A percentile compares a stretch with the other conserved stretches of the same genome.
phyloP scores from a whole-genome alignment of 2,329 filamentous ascomycete genomes.

The Pseudogymnoascus sp. region DNA sequence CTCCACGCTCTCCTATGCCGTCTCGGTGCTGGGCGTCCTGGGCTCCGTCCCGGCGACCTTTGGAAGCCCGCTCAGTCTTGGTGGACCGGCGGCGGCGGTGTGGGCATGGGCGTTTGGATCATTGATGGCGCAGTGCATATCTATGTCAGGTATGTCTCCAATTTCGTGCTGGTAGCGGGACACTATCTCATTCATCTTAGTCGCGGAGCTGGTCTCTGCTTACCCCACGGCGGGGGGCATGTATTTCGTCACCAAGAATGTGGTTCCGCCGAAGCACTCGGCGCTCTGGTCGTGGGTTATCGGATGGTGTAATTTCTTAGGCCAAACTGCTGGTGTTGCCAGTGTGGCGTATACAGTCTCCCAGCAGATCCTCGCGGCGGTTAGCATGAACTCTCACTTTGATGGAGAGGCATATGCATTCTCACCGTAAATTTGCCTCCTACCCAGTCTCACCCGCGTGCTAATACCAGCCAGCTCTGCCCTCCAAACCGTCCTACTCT shows the following conservation, averaged over 20 bases:
- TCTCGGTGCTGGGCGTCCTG: slow-evolving; percentile 55
- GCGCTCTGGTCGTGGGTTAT: slow-evolving; percentile 58
- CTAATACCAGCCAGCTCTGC: slow-evolving; percentile 37
- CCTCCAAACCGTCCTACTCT: slow-evolving; percentile 48
- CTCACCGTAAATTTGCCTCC: slow-evolving; percentile 41
- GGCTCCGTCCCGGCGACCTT: slow-evolving; percentile 60
- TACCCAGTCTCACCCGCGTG: not conserved
- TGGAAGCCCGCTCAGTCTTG: slow-evolving; percentile 47
- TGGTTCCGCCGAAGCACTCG: slow-evolving; percentile 52
- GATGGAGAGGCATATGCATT: slow-evolving; percentile 44
- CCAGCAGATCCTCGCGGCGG: slow-evolving; percentile 55
- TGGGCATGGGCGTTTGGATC: slow-evolving; percentile 60
- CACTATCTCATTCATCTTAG: slow-evolving; percentile 25
- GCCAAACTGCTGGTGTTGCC: slow-evolving; percentile 54
- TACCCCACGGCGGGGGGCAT: slow-evolving; percentile 61
- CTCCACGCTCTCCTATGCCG: slow-evolving; percentile 59
- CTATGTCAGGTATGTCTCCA: slow-evolving; percentile 41
- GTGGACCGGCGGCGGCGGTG: slow-evolving; percentile 54
- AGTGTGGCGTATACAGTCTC: slow-evolving; percentile 55
- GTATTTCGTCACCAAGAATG: slow-evolving; percentile 61
- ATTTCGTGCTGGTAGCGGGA: not conserved
- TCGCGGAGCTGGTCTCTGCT: slow-evolving; percentile 57
- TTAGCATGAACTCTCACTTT: slow-evolving; percentile 51
- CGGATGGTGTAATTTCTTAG: slow-evolving; percentile 60
- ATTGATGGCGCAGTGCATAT: slow-evolving; percentile 56